Evolutionary conservation across 148 eudicot genomes (phyloP).

Genomic region (Silene uniflora): DNA sequence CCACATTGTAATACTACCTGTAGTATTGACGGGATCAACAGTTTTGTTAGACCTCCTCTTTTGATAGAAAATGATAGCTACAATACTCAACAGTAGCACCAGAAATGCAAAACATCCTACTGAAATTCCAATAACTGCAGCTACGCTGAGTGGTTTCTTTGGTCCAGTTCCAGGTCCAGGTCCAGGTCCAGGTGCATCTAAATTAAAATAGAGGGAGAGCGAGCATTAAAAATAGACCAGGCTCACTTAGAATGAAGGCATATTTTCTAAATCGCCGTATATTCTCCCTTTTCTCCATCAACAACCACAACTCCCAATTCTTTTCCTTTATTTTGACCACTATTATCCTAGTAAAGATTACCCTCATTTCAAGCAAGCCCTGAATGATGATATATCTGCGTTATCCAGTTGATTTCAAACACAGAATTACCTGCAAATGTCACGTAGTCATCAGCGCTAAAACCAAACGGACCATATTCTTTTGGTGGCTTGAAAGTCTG

Average conservation of each 20-base stretch:
- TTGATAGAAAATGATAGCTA: conserved; percentile 34
- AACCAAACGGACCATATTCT: conserved; percentile 42
- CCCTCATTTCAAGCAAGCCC: too few relatives aligned
- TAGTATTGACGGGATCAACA: conserved; percentile 30
- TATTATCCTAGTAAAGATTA: too few relatives aligned
- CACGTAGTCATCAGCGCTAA: conserved; percentile 31
- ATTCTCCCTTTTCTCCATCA: too few relatives aligned
- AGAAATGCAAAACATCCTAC: conserved; percentile 44
- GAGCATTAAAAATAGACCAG: background rate
- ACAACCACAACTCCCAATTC: too few relatives aligned
- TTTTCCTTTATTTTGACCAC: too few relatives aligned
- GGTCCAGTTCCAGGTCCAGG: background rate
- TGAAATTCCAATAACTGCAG: conserved; percentile 43
- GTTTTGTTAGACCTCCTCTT: conserved; percentile 40
- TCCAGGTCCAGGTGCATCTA: conserved; percentile 18
- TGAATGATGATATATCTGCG: background rate
- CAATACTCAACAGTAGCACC: conserved; percentile 32
- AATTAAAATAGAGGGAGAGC: background rate
- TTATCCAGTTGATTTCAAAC: background rate
- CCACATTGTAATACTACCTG: conserved; percentile 28
- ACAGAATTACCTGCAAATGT: conserved; percentile 37
- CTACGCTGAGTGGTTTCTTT: conserved; percentile 27
- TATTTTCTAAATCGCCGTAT: too few relatives aligned
- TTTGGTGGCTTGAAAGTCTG: conserved; percentile 53
- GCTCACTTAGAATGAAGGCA: too few relatives aligned